Conservation (phyloP, 108 stramenopile genomes). For the Skeletonema potamos region DNA sequence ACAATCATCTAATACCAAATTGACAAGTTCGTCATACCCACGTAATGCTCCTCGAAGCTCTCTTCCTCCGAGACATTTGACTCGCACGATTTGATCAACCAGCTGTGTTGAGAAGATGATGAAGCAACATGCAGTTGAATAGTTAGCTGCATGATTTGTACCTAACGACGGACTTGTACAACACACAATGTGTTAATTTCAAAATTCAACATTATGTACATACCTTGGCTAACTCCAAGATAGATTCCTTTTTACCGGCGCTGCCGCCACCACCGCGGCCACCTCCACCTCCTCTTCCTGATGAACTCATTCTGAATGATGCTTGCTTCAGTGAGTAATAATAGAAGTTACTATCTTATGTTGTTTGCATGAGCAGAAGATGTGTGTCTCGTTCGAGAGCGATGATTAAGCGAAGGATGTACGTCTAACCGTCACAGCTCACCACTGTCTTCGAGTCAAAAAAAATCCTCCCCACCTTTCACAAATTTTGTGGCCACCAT, state of each 20-base stretch:
- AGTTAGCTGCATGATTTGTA: too few species aligned
- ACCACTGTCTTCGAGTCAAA: not conserved
- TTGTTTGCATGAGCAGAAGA: too few species aligned
- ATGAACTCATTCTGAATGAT: not conserved
- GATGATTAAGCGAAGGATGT: too few species aligned
- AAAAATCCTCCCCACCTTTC: not conserved
- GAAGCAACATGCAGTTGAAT: too few species aligned
- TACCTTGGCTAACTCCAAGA: constrained; percentile 77
- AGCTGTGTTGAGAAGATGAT: constrained; percentile 25
- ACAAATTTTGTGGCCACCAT: not conserved
- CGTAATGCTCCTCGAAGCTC: constrained; percentile 72
- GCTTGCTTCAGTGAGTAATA: too few species aligned
- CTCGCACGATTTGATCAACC: constrained; percentile 74
- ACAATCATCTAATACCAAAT: constrained; percentile 86
- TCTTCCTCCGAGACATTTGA: constrained; percentile 84
- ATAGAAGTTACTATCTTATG: too few species aligned
- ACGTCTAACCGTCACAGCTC: too few species aligned
- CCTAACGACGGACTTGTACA: too few species aligned
- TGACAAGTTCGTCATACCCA: constrained; percentile 88
- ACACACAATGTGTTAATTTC: too few species aligned
- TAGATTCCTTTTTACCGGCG: constrained; percentile 75
- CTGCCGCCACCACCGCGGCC: constrained; percentile 31
- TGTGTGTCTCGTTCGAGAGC: too few species aligned
- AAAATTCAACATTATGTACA: not conserved
- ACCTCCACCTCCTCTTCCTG: constrained; percentile 27